Conservation (phyloP, 2,329 filamentous ascomycete genomes). For the Scedosporium aurantiacum region DNA sequence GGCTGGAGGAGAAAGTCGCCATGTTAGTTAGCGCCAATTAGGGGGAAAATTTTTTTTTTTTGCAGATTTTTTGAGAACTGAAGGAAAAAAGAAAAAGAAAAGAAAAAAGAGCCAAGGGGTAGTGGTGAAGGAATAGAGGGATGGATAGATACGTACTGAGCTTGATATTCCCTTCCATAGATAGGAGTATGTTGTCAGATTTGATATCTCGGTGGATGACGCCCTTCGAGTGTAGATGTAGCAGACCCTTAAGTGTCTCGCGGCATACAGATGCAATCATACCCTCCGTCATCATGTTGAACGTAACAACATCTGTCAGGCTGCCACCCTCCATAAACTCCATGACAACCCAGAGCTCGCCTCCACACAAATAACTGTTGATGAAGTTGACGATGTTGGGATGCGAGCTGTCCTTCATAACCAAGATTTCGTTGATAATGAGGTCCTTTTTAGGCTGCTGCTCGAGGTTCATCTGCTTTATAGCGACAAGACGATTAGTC, state of each 20-base stretch:
- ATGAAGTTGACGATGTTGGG: slow-evolving; percentile 99
- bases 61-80: too few species aligned
- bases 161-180: slow-evolving; percentile 92
- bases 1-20: slow-evolving; percentile 41
- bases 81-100: not conserved
- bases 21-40: not conserved
- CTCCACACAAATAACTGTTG: slow-evolving; percentile 82
- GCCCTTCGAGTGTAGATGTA: slow-evolving; percentile 93
- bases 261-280: slow-evolving; percentile 94
- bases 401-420: slow-evolving; percentile 98
- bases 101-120: not conserved
- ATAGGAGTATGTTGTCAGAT: slow-evolving; percentile 93
- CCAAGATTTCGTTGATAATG: slow-evolving; percentile 97
- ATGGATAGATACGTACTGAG: slow-evolving; percentile 55
- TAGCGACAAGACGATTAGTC: slow-evolving; percentile 81
- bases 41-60: too few species aligned
- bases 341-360: slow-evolving; percentile 98
- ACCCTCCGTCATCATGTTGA: slow-evolving; percentile 97
- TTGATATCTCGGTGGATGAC: slow-evolving; percentile 99
- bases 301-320: slow-evolving; percentile 94
- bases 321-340: slow-evolving; percentile 99
- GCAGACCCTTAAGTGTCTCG: slow-evolving; percentile 82
- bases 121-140: not conserved
- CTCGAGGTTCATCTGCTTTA: slow-evolving; percentile 99
- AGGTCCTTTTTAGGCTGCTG: slow-evolving; percentile 98